phyloP scores from a whole-genome alignment of 2,329 filamentous ascomycete genomes.

The Colletotrichum lupini region DNA sequence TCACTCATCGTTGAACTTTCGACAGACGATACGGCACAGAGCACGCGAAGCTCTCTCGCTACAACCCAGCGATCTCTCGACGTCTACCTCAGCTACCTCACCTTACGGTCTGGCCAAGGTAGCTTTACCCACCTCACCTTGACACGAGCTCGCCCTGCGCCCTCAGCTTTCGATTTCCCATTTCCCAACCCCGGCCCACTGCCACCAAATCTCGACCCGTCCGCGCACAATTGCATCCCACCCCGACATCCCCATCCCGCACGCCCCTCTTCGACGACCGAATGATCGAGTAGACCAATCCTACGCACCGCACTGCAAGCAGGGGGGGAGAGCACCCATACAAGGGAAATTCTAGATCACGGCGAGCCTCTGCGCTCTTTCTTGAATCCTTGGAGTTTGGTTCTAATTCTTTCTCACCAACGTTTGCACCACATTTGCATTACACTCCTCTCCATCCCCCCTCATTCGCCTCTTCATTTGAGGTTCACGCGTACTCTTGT shows the following conservation, averaged over 20 bases:
- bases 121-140: neutral
- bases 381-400: neutral
- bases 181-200: conserved; percentile 1
- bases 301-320: neutral
- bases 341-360: conserved; percentile 2
- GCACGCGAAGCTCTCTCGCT: neutral
- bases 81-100: neutral
- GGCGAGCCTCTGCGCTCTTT: neutral
- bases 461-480: neutral
- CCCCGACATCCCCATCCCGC: conserved; percentile 19
- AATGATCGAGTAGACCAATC: conserved; percentile 12
- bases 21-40: neutral
- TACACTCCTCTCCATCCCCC: neutral
- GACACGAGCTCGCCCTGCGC: neutral
- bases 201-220: conserved; percentile 5
- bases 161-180: neutral
- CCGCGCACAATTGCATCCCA: conserved; percentile 17
- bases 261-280: conserved; percentile 5
- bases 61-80: neutral
- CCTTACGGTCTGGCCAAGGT: neutral
- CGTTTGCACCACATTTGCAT: neutral
- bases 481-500: neutral
- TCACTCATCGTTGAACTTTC: neutral
- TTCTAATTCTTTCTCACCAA: neutral
- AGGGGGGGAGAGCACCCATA: neutral